Evolutionary conservation across 1,284 basidiomycete species (phyloP).

Genomic region (Austropuccinia psidii): DNA sequence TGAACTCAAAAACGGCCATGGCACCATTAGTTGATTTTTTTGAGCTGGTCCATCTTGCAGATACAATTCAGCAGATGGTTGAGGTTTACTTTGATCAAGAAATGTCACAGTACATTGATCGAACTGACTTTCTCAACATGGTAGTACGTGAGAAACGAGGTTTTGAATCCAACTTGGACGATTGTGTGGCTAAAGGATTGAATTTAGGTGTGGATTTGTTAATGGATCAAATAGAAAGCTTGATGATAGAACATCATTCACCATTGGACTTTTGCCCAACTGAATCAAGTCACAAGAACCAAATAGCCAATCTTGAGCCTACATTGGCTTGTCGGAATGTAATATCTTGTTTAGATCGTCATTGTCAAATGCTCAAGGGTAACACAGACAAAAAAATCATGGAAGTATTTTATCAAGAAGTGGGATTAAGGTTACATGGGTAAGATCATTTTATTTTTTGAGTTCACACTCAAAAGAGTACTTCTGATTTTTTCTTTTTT

Average conservation of each 20-base stretch:
- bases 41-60: conserved; percentile 90
- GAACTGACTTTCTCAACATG: conserved; percentile 83
- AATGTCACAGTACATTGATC: conserved; percentile 74
- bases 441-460: conserved; percentile 49
- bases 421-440: conserved; percentile 84
- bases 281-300: conserved; percentile 64
- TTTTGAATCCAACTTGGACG: conserved; percentile 84
- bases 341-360: conserved; percentile 74
- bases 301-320: conserved; percentile 51
- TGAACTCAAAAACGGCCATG: background rate
- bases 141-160: conserved; percentile 94
- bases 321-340: conserved; percentile 78
- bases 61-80: conserved; percentile 94
- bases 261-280: conserved; percentile 83
- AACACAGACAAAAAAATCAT: conserved; percentile 92
- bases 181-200: conserved; percentile 81
- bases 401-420: conserved; percentile 95
- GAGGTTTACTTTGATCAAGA: conserved; percentile 98
- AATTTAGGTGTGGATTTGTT: conserved; percentile 91
- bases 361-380: conserved; percentile 81
- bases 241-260: conserved; percentile 71
- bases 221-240: conserved; percentile 96
- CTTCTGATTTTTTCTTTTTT: background rate
- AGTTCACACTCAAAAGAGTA: background rate
- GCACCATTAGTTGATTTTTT: conserved; percentile 90